A percentile compares a stretch with the other conserved stretches of the same genome.
phyloP scores from a whole-genome alignment of 2,329 filamentous ascomycete genomes.

The Alternaria hordeiaustralica region DNA sequence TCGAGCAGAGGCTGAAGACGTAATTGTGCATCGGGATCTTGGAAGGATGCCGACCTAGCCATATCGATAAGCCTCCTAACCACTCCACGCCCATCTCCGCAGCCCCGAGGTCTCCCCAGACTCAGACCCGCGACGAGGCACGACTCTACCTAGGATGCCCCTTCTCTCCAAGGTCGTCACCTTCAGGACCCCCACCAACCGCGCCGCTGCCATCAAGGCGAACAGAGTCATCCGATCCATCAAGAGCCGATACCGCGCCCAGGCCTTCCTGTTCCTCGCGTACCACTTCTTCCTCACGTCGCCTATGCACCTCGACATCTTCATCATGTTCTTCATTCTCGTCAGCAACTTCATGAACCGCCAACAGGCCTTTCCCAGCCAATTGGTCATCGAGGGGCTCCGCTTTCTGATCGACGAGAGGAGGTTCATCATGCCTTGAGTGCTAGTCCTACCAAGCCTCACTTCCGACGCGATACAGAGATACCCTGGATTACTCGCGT shows the following conservation, averaged over 20 bases:
- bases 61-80: constrained; percentile 16
- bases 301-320: constrained; percentile 40
- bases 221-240: constrained; percentile 37
- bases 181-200: constrained; percentile 20
- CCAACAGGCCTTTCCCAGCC: constrained; percentile 35
- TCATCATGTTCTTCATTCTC: constrained; percentile 44
- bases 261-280: constrained; percentile 42
- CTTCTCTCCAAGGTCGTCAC: constrained; percentile 20
- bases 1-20: neutral
- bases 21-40: constrained; percentile 10
- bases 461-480: neutral
- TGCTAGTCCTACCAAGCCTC: neutral
- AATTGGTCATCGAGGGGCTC: constrained; percentile 33
- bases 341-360: constrained; percentile 47
- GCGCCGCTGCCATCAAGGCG: constrained; percentile 28
- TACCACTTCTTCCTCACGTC: constrained; percentile 45
- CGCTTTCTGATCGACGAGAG: constrained; percentile 37
- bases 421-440: constrained; percentile 32
- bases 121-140: neutral
- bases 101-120: constrained; percentile 5
- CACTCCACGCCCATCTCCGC: neutral
- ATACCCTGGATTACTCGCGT: neutral
- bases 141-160: constrained; percentile 17
- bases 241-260: constrained; percentile 36
- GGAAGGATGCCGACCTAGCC: constrained; percentile 3